Conservation (phyloP, 305 asterid species). For the Lippia alba region DNA sequence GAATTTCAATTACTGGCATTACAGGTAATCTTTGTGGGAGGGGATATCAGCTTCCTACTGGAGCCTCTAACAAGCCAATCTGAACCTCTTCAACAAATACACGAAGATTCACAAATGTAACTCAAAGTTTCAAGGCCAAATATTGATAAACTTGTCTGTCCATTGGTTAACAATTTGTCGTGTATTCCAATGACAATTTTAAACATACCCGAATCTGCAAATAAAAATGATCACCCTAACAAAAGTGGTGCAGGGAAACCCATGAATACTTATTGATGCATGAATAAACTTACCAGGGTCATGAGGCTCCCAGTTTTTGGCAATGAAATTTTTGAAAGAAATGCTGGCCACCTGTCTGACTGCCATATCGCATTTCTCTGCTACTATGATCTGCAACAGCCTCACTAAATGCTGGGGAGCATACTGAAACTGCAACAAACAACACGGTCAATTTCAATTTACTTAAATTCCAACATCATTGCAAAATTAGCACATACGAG, state of each 20-base stretch:
- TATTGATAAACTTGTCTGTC: conserved; percentile 9
- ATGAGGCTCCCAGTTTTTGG: conserved; percentile 85
- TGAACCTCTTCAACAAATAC: conserved; percentile 16
- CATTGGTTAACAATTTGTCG: neutral
- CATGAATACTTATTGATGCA: conserved; percentile 6
- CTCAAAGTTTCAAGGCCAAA: conserved; percentile 1
- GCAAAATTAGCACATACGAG: neutral
- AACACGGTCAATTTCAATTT: neutral
- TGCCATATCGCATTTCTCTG: conserved; percentile 75
- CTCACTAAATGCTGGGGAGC: conserved; percentile 97
- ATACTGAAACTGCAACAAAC: conserved; percentile 70
- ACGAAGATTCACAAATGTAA: neutral
- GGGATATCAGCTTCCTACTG: conserved; percentile 7
- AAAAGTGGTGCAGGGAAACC: conserved; percentile 3
- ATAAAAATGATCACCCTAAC: conserved; percentile 10
- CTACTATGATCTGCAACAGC: conserved; percentile 93
- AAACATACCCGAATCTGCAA: conserved; percentile 3
- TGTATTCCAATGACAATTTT: neutral
- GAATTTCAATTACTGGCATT: conserved; percentile 10
- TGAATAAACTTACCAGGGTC: conserved; percentile 59
- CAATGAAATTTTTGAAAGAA: conserved; percentile 88
- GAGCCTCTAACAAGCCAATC: conserved; percentile 1
- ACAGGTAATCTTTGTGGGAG: conserved; percentile 9
- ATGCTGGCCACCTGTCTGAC: conserved; percentile 98
- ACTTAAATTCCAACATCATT: conserved; percentile 2